Evolutionary conservation across 208 protist genomes (phyloP).

Genomic region (Trypanosoma boissoni): DNA sequence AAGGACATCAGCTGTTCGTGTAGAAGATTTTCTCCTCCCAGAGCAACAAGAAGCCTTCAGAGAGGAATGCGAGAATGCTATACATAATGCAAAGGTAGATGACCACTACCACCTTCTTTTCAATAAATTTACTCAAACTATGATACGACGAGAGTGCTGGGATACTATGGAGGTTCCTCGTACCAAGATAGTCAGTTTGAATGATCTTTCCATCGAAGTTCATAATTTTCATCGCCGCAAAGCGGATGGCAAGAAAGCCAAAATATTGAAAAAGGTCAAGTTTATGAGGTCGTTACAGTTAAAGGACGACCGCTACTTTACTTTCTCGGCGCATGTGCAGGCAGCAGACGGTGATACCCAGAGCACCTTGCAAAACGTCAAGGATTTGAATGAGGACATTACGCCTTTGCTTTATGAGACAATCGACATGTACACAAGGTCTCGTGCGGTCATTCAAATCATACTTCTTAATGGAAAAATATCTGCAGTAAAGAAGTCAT

Average conservation of each 20-base stretch:
- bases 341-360: background rate
- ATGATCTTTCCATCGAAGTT: conserved; percentile 36
- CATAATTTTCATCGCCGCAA: conserved; percentile 84
- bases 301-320: conserved; percentile 17
- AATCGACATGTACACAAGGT: conserved; percentile 63
- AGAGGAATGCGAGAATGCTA: conserved; percentile 48
- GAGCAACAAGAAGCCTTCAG: conserved; percentile 57
- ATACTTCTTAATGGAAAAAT: conserved; percentile 50
- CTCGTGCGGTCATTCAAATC: conserved; percentile 63
- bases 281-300: conserved; percentile 71
- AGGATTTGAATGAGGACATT: conserved; percentile 2
- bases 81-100: conserved; percentile 54
- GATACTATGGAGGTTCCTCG: conserved; percentile 78
- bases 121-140: conserved; percentile 79
- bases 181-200: conserved; percentile 62
- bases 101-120: conserved; percentile 67
- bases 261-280: conserved; percentile 66
- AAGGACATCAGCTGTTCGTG: conserved; percentile 48
- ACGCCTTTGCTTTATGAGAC: conserved; percentile 36
- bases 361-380: background rate
- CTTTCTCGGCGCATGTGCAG: conserved; percentile 19
- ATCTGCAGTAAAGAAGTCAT: conserved; percentile 49
- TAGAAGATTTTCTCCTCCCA: conserved; percentile 64
- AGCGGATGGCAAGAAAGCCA: conserved; percentile 20
- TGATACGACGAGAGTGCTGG: conserved; percentile 63